Base-by-base conservation (phyloP, 2,329 filamentous ascomycete genomes). In the Fonsecaea pedrosoi region DNA sequence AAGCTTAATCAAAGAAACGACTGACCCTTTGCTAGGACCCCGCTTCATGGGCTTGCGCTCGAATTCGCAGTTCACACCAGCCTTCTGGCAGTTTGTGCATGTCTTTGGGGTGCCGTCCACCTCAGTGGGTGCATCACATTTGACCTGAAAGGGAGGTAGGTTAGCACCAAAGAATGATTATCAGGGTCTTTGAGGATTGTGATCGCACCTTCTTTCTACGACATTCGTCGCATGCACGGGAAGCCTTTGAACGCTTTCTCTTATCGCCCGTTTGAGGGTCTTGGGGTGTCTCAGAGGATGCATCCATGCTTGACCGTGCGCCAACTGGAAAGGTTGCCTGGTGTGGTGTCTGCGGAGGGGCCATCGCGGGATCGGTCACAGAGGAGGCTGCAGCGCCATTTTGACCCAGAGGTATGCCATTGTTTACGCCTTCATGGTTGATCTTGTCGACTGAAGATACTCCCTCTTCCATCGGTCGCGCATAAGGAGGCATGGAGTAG, bases 11-110 rank as follows among this genome's bases (percentile, higher is more conserved):
- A 34, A 71, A 54, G 65, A 34, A n/a, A 37, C 37, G 18, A 69
- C 81, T 73, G 84, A 92, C 85, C 93, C 93, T 85, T 96, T 97
- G 75, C 90, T 95, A 2, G 93, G 92, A 1, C 93, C 92, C 68
- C 92, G 86, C 78, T 95, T 96, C 84, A 95, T 92, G 0, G 92
- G 92, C 62, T 95, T 89, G 59, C 93, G 87, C 77, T 91, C 96
- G 76, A 96, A 97, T 21, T 93, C 85, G 78, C 93, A 97, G 25
- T 83, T 82, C n/a, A 89, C 86, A n/a, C 86, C 86, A 7, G 91
- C 89, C 61, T 92, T 87, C 62, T 89, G 88, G 77, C 93, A 96
- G 74, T 92, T 94, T 2, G 90, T 91, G 74, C 93, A 97, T 5
- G 90, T 89, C 66, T 89, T 86, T 18, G 90, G 87, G 38, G 67